Evolutionary conservation across 2,329 filamentous ascomycete genomes (phyloP).

Genomic region (Dothistroma septosporum): DNA sequence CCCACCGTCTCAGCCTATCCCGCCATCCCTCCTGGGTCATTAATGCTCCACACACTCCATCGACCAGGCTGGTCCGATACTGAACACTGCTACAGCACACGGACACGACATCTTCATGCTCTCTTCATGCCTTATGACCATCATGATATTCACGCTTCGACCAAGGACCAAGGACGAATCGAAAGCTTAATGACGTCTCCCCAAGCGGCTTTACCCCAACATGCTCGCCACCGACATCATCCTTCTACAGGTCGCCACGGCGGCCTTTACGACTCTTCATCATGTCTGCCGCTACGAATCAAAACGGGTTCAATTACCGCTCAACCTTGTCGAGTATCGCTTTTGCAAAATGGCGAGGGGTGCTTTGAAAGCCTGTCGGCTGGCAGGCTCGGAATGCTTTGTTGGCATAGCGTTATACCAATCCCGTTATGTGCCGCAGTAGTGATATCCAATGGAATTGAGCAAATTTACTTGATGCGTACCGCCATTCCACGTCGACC

Average conservation of each 20-base stretch:
- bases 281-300: slow-evolving; percentile 11
- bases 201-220: slow-evolving; percentile 15
- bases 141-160: slow-evolving; percentile 28
- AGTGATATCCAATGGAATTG: slow-evolving; percentile 2
- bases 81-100: slow-evolving; percentile 10
- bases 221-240: not conserved
- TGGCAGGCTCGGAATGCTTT: slow-evolving; percentile 18
- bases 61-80: slow-evolving; percentile 13
- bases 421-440: slow-evolving; percentile 22
- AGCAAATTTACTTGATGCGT: not conserved
- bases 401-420: slow-evolving; percentile 29
- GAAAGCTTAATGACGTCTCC: slow-evolving; percentile 23
- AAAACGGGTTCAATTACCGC: slow-evolving; percentile 13
- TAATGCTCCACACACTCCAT: slow-evolving; percentile 4
- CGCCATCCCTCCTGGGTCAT: slow-evolving; percentile 12
- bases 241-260: not conserved
- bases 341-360: slow-evolving; percentile 14
- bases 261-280: not conserved
- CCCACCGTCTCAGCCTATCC: slow-evolving; percentile 11
- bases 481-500: not conserved
- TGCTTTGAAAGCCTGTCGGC: slow-evolving; percentile 14
- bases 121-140: slow-evolving; percentile 28
- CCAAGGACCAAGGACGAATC: slow-evolving; percentile 16
- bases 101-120: slow-evolving; percentile 18
- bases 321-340: slow-evolving; percentile 9